Base-by-base conservation (phyloP, 306 rosid genomes). In the Neltuma alba region DNA sequence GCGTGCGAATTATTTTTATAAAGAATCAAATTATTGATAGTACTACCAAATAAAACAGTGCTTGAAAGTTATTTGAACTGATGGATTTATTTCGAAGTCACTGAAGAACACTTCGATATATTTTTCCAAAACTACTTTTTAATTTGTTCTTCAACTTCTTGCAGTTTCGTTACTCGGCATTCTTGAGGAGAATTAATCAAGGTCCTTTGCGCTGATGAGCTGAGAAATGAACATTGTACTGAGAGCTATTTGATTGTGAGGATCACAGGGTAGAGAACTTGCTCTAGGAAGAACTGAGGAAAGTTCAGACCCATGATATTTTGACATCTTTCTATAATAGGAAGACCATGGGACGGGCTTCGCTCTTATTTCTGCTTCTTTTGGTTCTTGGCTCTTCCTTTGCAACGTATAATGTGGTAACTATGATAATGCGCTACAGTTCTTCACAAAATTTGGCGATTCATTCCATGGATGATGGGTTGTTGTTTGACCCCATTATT, bases 311-410 rank as follows among this genome's bases (percentile, higher is more conserved):
- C 67, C 83, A 74, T 77, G 82, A 76, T 84, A 79, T 65, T 72
- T 28, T 84, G 88, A 55, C 72, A 78, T 75, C 79, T 76, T 34
- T 73, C 73, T 45, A 60, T 58, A 86, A 80, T 69, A 89, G 92
- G 92, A 92, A 83, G 87, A 82, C 80, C 76, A 84, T 82, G 92
- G 93, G 86, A 77, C 89, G 76, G 69, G 86, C 83, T 83, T 93
- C 97, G 13, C 90, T 96, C 7, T 55, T 95, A 63, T 87, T 90
- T 73, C 41, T 91, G 79, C 76, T 87, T 76, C 87, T 92, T 74
- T 83, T 93, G 89, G 88, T 92, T 82, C 48, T 93, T 83, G 97
- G 93, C 42, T 82, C 91, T 84, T 95, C 84, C 93, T 89, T 91
- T 83, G 89, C 88, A 41, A 88, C 97, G 0, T 95, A 91, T 80